These are phyloP conservation scores for Oryza glumipatula DNA, from an alignment of 176 grass and related monocot genomes.

Conservation along the genomic window DNA sequence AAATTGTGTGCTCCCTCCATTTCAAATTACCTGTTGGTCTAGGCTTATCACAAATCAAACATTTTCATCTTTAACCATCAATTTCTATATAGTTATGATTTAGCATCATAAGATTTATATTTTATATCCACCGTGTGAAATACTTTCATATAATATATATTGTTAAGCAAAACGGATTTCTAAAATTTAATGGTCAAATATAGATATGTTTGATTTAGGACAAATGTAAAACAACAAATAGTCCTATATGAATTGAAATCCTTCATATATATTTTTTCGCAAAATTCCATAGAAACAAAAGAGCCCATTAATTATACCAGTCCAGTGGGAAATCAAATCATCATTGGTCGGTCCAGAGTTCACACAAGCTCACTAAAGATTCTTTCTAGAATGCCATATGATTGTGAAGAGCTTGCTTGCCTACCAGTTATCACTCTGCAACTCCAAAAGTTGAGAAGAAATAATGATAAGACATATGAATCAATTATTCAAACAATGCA, in stretches of 20 bases:
- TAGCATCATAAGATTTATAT: no score
- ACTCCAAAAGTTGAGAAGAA: background rate
- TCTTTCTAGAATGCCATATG: constrained; percentile 1
- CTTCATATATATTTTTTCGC: background rate
- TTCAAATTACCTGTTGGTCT: no score
- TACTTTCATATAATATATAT: no score
- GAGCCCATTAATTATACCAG: background rate
- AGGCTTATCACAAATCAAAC: no score
- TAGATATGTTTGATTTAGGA: no score
- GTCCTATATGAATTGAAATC: background rate
- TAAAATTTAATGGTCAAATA: no score
- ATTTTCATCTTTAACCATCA: no score
- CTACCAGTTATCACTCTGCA: background rate
- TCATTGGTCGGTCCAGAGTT: background rate
- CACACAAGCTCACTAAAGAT: background rate
- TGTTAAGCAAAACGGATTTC: no score
- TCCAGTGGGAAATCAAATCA: constrained; percentile 26
- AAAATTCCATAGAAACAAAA: background rate
- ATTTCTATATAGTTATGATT: no score
- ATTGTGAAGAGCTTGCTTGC: background rate
- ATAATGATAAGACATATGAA: background rate
- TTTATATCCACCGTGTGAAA: no score
- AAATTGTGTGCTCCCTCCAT: no score
- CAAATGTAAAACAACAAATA: no score
- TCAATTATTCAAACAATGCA: constrained; percentile 31